Evolutionary conservation across 1,284 basidiomycete species (phyloP).

Genomic region (Tetrapyrgos nigripes): DNA sequence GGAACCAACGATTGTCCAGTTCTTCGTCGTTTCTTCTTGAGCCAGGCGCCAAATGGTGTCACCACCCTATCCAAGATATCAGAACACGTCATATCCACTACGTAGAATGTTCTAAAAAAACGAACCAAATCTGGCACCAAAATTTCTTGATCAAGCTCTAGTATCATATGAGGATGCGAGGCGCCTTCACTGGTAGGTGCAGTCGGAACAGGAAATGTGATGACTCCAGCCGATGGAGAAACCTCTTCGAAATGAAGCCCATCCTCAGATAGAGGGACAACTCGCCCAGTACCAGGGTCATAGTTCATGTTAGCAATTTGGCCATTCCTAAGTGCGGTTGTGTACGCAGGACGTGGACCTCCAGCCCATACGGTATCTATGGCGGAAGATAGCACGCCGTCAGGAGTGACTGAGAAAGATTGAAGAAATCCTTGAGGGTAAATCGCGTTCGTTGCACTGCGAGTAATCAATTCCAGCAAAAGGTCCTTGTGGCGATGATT

Average conservation of each 20-base stretch:
- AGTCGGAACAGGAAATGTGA: slow-evolving; percentile 59
- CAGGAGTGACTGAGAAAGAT: slow-evolving; percentile 54
- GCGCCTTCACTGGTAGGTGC: slow-evolving; percentile 32
- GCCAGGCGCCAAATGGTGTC: slow-evolving; percentile 71
- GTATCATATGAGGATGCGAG: slow-evolving; percentile 70
- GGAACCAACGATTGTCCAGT: slow-evolving; percentile 63
- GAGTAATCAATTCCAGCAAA: background rate
- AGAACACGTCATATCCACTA: slow-evolving; percentile 4
- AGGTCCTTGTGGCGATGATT: background rate
- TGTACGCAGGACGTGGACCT: slow-evolving; percentile 59
- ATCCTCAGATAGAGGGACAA: slow-evolving; percentile 52
- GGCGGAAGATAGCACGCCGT: slow-evolving; percentile 52
- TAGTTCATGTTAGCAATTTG: slow-evolving; percentile 70
- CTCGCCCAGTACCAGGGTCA: slow-evolving; percentile 57
- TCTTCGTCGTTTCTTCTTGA: slow-evolving; percentile 38
- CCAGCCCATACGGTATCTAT: slow-evolving; percentile 55
- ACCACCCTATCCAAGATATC: slow-evolving; percentile 55
- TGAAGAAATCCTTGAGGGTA: slow-evolving; percentile 50
- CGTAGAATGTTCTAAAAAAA: slow-evolving; percentile 19
- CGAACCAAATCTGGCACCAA: slow-evolving; percentile 70
- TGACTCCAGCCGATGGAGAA: slow-evolving; percentile 40
- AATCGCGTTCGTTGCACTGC: slow-evolving; percentile 64
- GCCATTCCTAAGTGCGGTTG: slow-evolving; percentile 55
- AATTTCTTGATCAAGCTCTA: slow-evolving; percentile 58
- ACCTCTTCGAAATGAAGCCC: slow-evolving; percentile 46